Percentiles rank a stretch among this genome's conserved stretches.
These are phyloP conservation scores for Verticillium longisporum DNA, from an alignment of 2,329 filamentous ascomycete species.

Conservation along the genomic window DNA sequence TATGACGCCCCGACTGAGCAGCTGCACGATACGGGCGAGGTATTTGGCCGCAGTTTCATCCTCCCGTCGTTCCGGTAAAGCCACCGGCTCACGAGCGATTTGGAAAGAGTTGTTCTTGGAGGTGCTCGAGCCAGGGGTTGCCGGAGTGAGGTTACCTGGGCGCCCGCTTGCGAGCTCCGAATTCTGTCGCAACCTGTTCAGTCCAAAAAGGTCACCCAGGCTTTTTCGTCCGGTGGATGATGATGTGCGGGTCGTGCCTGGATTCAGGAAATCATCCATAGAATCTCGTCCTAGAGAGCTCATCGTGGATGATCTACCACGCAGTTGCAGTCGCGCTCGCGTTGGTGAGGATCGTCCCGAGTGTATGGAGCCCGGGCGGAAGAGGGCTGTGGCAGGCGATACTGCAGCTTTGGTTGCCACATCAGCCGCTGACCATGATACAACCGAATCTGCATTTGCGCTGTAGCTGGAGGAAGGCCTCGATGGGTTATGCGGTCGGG, in stretches of 20 bases:
- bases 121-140: conserved; percentile 60
- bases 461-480: conserved; percentile 11
- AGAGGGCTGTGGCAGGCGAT: conserved; percentile 43
- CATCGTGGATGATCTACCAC: conserved; percentile 83
- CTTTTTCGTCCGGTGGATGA: conserved; percentile 89
- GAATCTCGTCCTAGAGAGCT: conserved; percentile 72
- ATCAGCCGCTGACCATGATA: conserved; percentile 24
- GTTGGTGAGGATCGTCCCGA: conserved; percentile 64
- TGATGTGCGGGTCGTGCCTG: conserved; percentile 67
- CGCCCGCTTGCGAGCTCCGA: conserved; percentile 60
- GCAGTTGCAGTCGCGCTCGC: conserved; percentile 49
- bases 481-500: conserved; percentile 5
- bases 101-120: conserved; percentile 84
- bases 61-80: conserved; percentile 73
- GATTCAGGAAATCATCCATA: conserved; percentile 61
- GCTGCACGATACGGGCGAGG: conserved; percentile 73
- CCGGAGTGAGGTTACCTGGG: conserved; percentile 61
- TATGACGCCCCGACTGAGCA: conserved; percentile 73
- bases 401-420: conserved; percentile 24
- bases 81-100: conserved; percentile 62
- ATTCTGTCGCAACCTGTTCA: conserved; percentile 74
- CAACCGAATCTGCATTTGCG: conserved; percentile 5
- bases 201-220: conserved; percentile 79
- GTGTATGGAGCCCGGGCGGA: conserved; percentile 39
- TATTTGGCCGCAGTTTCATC: conserved; percentile 89